Evolutionary conservation across 495 filamentous ascomycete species (phyloP).

Genomic region (Schizothecium vesticola): DNA sequence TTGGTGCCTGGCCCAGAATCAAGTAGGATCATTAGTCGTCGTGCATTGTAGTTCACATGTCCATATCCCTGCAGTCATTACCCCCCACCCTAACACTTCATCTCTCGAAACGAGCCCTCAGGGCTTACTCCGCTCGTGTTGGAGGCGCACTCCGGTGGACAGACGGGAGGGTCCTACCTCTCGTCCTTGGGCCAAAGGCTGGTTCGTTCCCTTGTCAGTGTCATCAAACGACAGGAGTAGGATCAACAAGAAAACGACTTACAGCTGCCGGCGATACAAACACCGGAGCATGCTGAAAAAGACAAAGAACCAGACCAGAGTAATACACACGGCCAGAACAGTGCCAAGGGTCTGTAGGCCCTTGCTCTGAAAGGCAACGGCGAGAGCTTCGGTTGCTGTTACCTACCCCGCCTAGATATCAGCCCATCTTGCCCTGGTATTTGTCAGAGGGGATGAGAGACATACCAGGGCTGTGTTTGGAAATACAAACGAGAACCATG

Average conservation of each 20-base stretch:
- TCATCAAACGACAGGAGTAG: background rate
- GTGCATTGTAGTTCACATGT: background rate
- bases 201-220: background rate
- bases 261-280: constrained; percentile 51
- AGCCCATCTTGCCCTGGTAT: background rate
- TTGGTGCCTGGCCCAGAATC: too few relatives aligned
- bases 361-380: constrained; percentile 54
- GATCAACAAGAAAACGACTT: constrained; percentile 29
- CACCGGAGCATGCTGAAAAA: constrained; percentile 65
- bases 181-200: constrained; percentile 31
- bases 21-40: background rate
- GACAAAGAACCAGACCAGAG: constrained; percentile 67
- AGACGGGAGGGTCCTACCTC: constrained; percentile 15
- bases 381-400: constrained; percentile 69
- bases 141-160: background rate
- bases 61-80: background rate
- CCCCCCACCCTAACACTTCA: background rate
- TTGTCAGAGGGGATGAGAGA: background rate
- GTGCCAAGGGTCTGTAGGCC: constrained; percentile 64
- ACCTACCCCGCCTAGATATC: constrained; percentile 23
- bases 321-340: constrained; percentile 54
- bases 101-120: background rate
- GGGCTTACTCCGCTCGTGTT: background rate
- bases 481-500: constrained; percentile 84
- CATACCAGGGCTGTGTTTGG: constrained; percentile 67